Percentiles rank a stretch among this genome's conserved stretches.
These are phyloP conservation scores for Penicillium sp. DNA, from an alignment of 2,329 filamentous ascomycete species.

Conservation along the genomic window DNA sequence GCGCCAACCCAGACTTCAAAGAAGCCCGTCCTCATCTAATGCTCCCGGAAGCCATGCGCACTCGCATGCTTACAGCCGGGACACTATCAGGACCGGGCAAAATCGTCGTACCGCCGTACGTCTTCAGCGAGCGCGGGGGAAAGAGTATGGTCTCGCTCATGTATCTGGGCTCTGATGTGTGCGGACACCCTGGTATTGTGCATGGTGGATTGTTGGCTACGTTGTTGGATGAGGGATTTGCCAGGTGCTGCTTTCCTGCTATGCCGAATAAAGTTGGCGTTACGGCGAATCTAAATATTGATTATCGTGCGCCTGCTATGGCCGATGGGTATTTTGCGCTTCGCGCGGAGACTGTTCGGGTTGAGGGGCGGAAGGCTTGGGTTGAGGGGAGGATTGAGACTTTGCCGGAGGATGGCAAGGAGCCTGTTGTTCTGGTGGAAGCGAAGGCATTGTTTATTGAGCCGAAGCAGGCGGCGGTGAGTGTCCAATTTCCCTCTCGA, in stretches of 20 bases:
- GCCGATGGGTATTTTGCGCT: conserved; percentile 79
- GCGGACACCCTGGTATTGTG: conserved; percentile 86
- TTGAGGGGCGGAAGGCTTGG: conserved; percentile 94
- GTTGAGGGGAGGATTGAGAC: conserved; percentile 86
- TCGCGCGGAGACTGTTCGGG: conserved; percentile 76
- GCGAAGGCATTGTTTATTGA: conserved; percentile 87
- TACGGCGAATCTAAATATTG: conserved; percentile 80
- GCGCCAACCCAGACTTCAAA: conserved; percentile 66
- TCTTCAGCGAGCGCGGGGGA: conserved; percentile 73
- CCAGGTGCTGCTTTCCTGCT: conserved; percentile 83
- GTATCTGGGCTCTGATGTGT: conserved; percentile 78
- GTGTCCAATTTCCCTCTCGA: conserved; percentile 38
- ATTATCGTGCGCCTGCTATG: conserved; percentile 80
- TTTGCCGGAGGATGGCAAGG: conserved; percentile 66
- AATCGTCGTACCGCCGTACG: conserved; percentile 79
- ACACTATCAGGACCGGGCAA: conserved; percentile 75
- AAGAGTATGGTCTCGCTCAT: conserved; percentile 72
- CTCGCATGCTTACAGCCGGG: conserved; percentile 79
- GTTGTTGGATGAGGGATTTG: conserved; percentile 86
- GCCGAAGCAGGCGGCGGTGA: conserved; percentile 77
- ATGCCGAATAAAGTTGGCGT: conserved; percentile 80
- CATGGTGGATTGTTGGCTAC: conserved; percentile 93
- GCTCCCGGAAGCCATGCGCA: conserved; percentile 71
- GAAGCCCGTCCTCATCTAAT: conserved; percentile 88
- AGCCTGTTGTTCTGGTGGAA: conserved; percentile 73